Evolutionary conservation across 148 eudicot genomes (phyloP).

Genomic region (Chenopodium album): DNA sequence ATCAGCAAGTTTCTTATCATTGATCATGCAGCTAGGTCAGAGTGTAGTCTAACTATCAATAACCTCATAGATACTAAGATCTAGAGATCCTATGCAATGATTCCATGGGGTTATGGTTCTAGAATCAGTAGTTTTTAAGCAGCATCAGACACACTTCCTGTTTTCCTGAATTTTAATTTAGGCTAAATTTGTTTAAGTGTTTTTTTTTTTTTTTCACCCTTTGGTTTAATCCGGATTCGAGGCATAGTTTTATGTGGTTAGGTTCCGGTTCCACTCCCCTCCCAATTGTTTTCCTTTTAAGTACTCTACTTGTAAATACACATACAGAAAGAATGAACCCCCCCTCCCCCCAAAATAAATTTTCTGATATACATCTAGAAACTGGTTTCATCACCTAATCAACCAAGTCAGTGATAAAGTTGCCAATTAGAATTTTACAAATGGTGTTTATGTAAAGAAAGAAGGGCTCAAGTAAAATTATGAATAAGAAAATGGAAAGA

Average conservation of each 20-base stretch:
- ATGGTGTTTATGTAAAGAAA: neutral
- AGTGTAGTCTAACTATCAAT: neutral
- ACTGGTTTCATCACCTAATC: neutral
- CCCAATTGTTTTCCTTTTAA: too few relatives aligned
- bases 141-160: neutral
- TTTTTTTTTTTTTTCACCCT: too few relatives aligned
- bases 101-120: neutral
- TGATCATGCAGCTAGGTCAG: neutral
- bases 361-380: too few relatives aligned
- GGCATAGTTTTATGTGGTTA: too few relatives aligned
- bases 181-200: neutral
- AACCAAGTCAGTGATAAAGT: neutral
- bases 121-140: neutral
- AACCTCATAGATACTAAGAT: neutral
- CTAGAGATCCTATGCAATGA: neutral
- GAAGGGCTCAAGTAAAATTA: neutral
- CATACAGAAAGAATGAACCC: neutral
- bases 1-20: too few relatives aligned
- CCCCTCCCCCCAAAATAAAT: neutral
- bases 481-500: neutral
- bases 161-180: neutral
- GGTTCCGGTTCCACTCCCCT: too few relatives aligned
- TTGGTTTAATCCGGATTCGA: too few relatives aligned
- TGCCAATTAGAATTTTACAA: neutral
- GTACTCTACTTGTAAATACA: neutral